Evolutionary conservation across 805 yeast genomes (phyloP).

Genomic region (Barnettozyma sp.): DNA sequence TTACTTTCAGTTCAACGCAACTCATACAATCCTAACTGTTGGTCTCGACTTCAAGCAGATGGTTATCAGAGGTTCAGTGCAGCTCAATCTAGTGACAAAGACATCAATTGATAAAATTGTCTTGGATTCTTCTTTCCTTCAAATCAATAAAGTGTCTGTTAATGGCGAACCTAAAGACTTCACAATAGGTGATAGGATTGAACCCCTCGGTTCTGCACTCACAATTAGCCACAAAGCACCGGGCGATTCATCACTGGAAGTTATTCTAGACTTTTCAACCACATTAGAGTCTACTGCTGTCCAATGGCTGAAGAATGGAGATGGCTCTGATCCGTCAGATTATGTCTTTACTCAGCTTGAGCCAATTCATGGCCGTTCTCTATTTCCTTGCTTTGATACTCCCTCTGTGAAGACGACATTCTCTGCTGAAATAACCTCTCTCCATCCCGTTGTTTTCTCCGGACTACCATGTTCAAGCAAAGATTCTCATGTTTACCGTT

Average conservation of each 20-base stretch:
- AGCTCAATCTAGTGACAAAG: conserved; percentile 35
- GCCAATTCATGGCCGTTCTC: conserved; percentile 83
- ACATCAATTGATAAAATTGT: conserved; percentile 33
- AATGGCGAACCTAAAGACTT: conserved; percentile 31
- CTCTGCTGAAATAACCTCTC: conserved; percentile 51
- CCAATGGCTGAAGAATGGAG: conserved; percentile 65
- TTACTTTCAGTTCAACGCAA: conserved; percentile 46
- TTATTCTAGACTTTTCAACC: conserved; percentile 54
- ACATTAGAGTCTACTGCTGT: conserved; percentile 75
- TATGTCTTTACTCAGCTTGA: conserved; percentile 80
- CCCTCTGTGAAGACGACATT: conserved; percentile 74
- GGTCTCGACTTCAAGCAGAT: conserved; percentile 49
- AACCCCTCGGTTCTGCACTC: conserved; percentile 57
- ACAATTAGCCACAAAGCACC: conserved; percentile 15
- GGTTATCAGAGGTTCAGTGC: conserved; percentile 49
- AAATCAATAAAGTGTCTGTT: conserved; percentile 38
- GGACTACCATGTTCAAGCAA: conserved; percentile 39
- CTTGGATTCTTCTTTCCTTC: conserved; percentile 64
- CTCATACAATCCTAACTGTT: conserved; percentile 45
- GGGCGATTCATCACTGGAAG: conserved; percentile 13
- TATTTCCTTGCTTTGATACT: conserved; percentile 88
- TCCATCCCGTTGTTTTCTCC: conserved; percentile 64
- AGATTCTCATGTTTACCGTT: conserved; percentile 33
- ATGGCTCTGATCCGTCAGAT: conserved; percentile 40
- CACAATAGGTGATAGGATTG: conserved; percentile 34